Conservation (phyloP, 139 green algal species). For the Gonium pectorale region DNA sequence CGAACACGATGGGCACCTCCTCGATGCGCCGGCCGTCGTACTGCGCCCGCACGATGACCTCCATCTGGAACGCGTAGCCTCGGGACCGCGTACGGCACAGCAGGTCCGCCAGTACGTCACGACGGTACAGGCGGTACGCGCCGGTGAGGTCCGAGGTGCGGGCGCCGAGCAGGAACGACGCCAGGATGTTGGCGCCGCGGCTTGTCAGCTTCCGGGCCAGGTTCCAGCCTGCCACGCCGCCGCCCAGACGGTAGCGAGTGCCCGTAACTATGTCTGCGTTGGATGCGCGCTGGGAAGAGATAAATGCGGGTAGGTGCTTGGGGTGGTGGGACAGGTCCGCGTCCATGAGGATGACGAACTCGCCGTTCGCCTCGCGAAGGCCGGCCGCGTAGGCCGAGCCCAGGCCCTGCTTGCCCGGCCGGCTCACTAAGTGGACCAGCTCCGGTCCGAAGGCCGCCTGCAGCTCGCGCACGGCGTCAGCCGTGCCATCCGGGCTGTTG, state of each 20-base stretch:
- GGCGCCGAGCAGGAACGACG: constrained; percentile 79
- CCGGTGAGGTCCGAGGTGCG: constrained; percentile 89
- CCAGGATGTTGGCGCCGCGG: constrained; percentile 93
- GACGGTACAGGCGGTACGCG: constrained; percentile 91
- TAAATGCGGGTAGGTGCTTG: constrained; percentile 50
- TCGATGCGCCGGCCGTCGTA: constrained; percentile 67
- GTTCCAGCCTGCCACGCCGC: constrained; percentile 94
- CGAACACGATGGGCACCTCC: constrained; percentile 98
- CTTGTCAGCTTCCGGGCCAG: constrained; percentile 90
- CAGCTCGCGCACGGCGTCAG: constrained; percentile 67
- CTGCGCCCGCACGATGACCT: constrained; percentile 92
- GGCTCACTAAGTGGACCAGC: constrained; percentile 59
- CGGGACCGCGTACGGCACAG: constrained; percentile 55
- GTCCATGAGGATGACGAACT: constrained; percentile 96
- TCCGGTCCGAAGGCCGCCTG: not conserved
- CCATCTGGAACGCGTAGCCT: constrained; percentile 97
- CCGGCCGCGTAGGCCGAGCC: constrained; percentile 68
- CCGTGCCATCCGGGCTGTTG: constrained; percentile 93
- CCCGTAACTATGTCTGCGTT: constrained; percentile 90
- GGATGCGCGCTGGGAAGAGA: constrained; percentile 68
- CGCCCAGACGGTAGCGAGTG: constrained; percentile 84
- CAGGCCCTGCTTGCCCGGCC: constrained; percentile 87
- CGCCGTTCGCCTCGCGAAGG: constrained; percentile 60
- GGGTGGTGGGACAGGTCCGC: constrained; percentile 96
- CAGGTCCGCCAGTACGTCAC: constrained; percentile 61